Evolutionary conservation across 805 yeast genomes (phyloP).

Genomic region (Wickerhamomyces subpelliculosus): DNA sequence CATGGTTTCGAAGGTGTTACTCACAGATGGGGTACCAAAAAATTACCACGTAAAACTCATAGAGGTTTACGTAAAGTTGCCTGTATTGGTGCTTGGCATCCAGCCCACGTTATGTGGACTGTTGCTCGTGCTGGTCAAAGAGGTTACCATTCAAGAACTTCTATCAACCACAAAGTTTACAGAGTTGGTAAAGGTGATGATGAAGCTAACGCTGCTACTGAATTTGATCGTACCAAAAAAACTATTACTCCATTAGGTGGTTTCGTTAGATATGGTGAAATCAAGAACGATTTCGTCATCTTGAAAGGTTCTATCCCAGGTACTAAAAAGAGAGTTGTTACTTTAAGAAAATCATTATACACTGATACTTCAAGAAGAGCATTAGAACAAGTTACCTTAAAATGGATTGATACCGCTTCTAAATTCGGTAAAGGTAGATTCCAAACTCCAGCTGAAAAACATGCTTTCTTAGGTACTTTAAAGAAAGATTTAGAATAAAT

Average conservation of each 20-base stretch:
- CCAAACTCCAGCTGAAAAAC: conserved; percentile 99
- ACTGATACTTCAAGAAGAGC: conserved; percentile 98
- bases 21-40: conserved; percentile 99
- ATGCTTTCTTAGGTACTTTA: conserved; percentile 98
- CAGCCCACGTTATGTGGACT: conserved; percentile 99
- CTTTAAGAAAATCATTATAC: conserved; percentile 97
- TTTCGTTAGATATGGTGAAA: conserved; percentile 98
- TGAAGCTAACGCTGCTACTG: conserved; percentile 92
- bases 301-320: conserved; percentile 99
- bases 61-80: conserved; percentile 99
- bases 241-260: conserved; percentile 99
- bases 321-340: conserved; percentile 98
- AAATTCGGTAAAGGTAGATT: conserved; percentile 99
- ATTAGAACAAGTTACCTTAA: conserved; percentile 90
- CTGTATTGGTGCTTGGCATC: conserved; percentile 99
- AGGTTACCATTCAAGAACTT: conserved; percentile 99
- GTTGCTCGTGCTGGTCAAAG: conserved; percentile 99
- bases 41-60: conserved; percentile 99
- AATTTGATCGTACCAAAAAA: conserved; percentile 99
- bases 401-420: conserved; percentile 99
- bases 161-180: conserved; percentile 99
- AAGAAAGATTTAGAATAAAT: conserved; percentile 81
- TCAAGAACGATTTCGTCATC: conserved; percentile 96
- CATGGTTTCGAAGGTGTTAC: conserved; percentile 99
- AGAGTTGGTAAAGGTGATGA: conserved; percentile 97